Evolutionary conservation across 2,329 filamentous ascomycete genomes (phyloP).

Genomic region (Penicillium sp.): DNA sequence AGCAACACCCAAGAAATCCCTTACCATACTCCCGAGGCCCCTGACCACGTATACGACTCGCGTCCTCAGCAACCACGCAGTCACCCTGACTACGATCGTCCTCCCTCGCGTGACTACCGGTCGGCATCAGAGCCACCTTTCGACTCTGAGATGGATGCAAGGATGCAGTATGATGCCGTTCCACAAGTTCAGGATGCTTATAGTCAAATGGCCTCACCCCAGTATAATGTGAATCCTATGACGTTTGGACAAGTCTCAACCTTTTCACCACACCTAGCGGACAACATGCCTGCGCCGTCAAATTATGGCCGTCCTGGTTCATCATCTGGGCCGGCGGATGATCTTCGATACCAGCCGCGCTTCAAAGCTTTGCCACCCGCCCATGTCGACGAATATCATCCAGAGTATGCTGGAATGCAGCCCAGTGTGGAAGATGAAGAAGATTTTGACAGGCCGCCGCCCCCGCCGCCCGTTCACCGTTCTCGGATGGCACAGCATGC

Average conservation of each 20-base stretch:
- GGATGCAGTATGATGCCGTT: constrained; percentile 13
- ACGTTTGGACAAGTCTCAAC: constrained; percentile 21
- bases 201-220: constrained; percentile 23
- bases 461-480: constrained; percentile 38
- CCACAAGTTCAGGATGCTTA: constrained; percentile 21
- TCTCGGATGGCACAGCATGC: constrained; percentile 28
- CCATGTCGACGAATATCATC: constrained; percentile 31
- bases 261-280: constrained; percentile 17
- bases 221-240: constrained; percentile 21
- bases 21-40: constrained; percentile 20
- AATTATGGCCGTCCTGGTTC: constrained; percentile 18
- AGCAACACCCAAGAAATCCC: constrained; percentile 23
- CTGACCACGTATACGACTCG: constrained; percentile 21
- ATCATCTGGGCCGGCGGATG: constrained; percentile 17
- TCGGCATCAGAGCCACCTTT: constrained; percentile 17
- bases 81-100: constrained; percentile 26
- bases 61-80: constrained; percentile 24
- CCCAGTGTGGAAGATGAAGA: constrained; percentile 49
- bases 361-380: constrained; percentile 25
- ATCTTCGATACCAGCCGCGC: constrained; percentile 26
- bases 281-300: constrained; percentile 13
- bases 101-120: constrained; percentile 24
- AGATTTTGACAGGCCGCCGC: constrained; percentile 34
- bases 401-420: constrained; percentile 46
- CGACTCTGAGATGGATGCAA: constrained; percentile 13